A percentile compares a stretch with the other conserved stretches of the same genome.
These are phyloP conservation scores for Pascua sp. DNA, from an alignment of 1,284 basidiomycete genomes.

Conservation along the genomic window DNA sequence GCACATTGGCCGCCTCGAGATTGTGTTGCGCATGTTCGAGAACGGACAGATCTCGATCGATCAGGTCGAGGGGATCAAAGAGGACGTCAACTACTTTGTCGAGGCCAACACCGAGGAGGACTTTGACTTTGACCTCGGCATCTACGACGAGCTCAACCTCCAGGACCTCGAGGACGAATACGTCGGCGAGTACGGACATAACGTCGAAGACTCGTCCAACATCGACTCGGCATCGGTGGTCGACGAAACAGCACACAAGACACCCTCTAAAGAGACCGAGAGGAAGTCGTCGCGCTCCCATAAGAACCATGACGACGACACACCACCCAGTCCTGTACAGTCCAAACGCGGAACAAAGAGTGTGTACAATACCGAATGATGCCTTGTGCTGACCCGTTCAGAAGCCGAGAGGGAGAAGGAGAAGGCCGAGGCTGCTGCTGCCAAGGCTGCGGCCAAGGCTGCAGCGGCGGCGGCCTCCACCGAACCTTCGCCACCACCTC, in stretches of 20 bases:
- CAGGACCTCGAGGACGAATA: conserved; percentile 79
- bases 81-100: conserved; percentile 95
- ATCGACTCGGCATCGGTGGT: conserved; percentile 52
- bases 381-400: conserved; percentile 5
- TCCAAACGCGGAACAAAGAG: conserved; percentile 27
- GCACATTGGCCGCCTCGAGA: conserved; percentile 90
- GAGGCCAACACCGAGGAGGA: conserved; percentile 95
- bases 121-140: conserved; percentile 95
- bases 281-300: conserved; percentile 23
- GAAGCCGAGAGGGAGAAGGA: conserved; percentile 19
- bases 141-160: conserved; percentile 97
- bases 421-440: conserved; percentile 10
- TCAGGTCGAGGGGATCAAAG: conserved; percentile 76
- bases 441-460: conserved; percentile 16
- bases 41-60: conserved; percentile 87
- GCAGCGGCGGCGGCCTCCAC: conserved; percentile 23
- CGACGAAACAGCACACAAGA: conserved; percentile 39
- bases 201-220: conserved; percentile 61
- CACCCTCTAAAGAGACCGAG: conserved; percentile 41
- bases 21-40: conserved; percentile 88
- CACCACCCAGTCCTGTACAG: conserved; percentile 36
- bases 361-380: neutral
- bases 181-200: conserved; percentile 67
- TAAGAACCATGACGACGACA: conserved; percentile 5
- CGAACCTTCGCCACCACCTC: conserved; percentile 8